These are phyloP conservation scores for Ordospora pajunii DNA, from an alignment of 371 early-diverging fungal species.

Conservation along the genomic window DNA sequence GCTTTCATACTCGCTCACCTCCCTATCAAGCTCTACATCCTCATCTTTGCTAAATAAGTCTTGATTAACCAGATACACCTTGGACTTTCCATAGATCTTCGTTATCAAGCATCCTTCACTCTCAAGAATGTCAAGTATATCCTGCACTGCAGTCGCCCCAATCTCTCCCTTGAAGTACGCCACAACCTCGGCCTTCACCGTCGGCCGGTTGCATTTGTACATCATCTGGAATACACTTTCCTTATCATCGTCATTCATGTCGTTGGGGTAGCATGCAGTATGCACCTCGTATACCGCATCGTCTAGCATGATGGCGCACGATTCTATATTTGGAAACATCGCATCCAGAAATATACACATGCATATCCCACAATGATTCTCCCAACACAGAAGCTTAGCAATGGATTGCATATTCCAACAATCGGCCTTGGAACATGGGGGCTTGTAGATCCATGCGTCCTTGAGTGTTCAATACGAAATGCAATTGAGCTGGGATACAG, in stretches of 20 bases:
- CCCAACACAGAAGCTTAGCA: constrained; percentile 42
- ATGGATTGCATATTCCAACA: constrained; percentile 47
- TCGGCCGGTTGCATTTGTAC: constrained; percentile 22
- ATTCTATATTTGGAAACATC: neutral
- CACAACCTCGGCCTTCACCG: constrained; percentile 4
- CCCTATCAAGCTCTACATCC: neutral
- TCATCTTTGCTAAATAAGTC: constrained; percentile 7
- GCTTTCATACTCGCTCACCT: neutral
- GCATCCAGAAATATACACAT: neutral
- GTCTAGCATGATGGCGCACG: neutral
- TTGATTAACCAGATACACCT: constrained; percentile 38
- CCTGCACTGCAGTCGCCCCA: neutral
- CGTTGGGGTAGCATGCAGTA: too few species aligned
- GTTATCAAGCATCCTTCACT: constrained; percentile 10
- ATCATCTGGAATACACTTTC: constrained; percentile 14
- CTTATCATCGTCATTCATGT: neutral
- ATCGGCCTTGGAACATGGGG: constrained; percentile 58
- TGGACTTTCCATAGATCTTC: constrained; percentile 32
- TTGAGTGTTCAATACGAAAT: constrained; percentile 63
- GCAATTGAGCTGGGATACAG: constrained; percentile 66
- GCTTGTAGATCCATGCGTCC: constrained; percentile 58
- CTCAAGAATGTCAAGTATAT: constrained; percentile 24
- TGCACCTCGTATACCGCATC: too few species aligned
- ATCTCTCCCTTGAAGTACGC: constrained; percentile 33
- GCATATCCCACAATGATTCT: neutral